These are phyloP conservation scores for Phialemonium atrogriseum DNA, from an alignment of 2,329 filamentous ascomycete species.

Conservation along the genomic window DNA sequence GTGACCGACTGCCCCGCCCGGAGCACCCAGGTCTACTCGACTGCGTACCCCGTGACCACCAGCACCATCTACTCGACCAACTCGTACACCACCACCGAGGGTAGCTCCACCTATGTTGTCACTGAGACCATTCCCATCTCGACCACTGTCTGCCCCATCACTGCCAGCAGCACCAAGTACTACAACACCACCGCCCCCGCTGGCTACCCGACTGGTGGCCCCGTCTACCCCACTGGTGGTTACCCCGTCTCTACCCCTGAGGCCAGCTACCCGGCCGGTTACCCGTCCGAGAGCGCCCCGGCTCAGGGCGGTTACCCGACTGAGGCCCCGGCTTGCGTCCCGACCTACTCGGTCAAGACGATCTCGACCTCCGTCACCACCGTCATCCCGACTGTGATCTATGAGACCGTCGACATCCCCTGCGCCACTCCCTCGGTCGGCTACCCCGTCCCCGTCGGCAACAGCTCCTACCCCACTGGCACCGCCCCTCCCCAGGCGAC, in stretches of 20 bases:
- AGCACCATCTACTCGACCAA: conserved; percentile 49
- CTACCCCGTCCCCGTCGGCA: conserved; percentile 17
- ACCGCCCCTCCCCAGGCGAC: conserved; percentile 23
- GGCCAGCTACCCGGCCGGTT: conserved; percentile 12
- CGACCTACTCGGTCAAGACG: conserved; percentile 36
- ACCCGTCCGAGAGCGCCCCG: conserved; percentile 10
- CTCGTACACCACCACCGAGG: conserved; percentile 52
- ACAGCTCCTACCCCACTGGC: conserved; percentile 20
- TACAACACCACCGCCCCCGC: conserved; percentile 3
- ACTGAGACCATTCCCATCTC: conserved; percentile 30
- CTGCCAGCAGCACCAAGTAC: conserved; percentile 10
- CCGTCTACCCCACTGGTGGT: conserved; percentile 9
- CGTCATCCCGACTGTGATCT: conserved; percentile 45
- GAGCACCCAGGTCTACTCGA: conserved; percentile 18
- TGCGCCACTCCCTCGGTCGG: conserved; percentile 23
- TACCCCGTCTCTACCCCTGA: conserved; percentile 18
- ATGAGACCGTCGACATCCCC: conserved; percentile 35
- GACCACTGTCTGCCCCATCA: conserved; percentile 34
- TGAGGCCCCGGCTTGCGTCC: conserved; percentile 20
- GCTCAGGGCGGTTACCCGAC: conserved; percentile 7
- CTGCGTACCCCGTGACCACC: conserved; percentile 27
- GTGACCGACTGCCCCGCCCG: conserved; percentile 42
- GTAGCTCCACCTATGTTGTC: conserved; percentile 27
- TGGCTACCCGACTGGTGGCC: conserved; percentile 8
- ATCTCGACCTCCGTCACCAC: conserved; percentile 50